Evolutionary conservation across 192 early-diverging fungal species (phyloP), one percentile per base, ranked within the genome.

Genomic region (Oehlia diaphana): DNA sequence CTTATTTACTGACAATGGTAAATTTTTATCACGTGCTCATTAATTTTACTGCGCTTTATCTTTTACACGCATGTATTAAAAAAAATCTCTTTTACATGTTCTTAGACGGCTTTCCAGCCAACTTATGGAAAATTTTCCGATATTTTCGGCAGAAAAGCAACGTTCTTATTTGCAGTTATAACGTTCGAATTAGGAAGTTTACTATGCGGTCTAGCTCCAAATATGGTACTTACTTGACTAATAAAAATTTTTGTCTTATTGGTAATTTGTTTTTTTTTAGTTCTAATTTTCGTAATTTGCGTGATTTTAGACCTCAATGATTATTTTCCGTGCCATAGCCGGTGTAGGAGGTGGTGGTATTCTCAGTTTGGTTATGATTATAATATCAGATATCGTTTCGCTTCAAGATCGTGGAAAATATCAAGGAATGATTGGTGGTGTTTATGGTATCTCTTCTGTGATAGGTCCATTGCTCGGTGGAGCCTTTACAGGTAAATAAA

Each of bases 41-140:
- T 16, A 13, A 39, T 26, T 42, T 37, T 37, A 61, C 19, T 63
- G 6, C 21, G 21, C 7, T 63, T n/a, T n/a, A n/a, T 6, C 13
- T 21, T n/a, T 35, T 26, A 61, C 23, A 19, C 28, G 3, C 21
- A 35, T 35, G 0, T 58, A 16, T 58, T 74, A n/a, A 7, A 19
- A 6, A 44, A 37, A 39, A 31, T 12, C 23, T 49, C 37, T 14
- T 26, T 61, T 42, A 8, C 39, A 33, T 39, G 33, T 26, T 70
- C 6, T 61, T 76, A 86, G 53, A 93, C 94, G 0, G 88, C 95
- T 10, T 86, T 93, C 74, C 87, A 92, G 72, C 92, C 93, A 39
- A 74, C 93, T 2, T 97, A 96, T 83, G 96, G 95, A 9, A 92
- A 91, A 72, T 80, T 95, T 37, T 88, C 92, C 49, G 94, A 96